Evolutionary conservation across 2,329 filamentous ascomycete species (phyloP).

Genomic region (Verticillium alfalfae): DNA sequence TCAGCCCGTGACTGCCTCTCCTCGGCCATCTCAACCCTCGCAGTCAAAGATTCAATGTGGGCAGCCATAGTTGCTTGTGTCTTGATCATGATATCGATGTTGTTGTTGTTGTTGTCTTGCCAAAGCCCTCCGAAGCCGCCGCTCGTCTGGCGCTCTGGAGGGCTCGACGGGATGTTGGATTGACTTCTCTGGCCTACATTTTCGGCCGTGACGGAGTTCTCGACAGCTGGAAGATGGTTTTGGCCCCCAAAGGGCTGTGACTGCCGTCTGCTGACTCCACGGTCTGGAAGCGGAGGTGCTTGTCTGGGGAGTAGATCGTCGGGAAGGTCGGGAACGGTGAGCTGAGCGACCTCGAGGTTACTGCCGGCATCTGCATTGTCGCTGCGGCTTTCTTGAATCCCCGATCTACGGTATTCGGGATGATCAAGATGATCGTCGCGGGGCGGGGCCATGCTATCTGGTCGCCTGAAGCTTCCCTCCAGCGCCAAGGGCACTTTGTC

Average conservation of each 20-base stretch:
- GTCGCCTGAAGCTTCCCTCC: neutral
- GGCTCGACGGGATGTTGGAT: neutral
- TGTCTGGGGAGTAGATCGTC: neutral
- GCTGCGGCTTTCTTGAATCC: neutral
- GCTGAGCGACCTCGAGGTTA: neutral
- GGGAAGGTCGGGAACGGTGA: neutral
- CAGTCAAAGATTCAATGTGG: neutral
- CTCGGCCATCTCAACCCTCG: neutral
- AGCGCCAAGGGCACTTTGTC: neutral
- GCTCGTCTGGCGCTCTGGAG: neutral
- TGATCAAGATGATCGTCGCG: neutral
- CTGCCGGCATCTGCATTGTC: neutral
- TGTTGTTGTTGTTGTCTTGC: neutral
- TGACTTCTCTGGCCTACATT: no score
- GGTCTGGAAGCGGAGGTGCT: neutral
- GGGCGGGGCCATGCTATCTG: neutral
- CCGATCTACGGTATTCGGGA: neutral
- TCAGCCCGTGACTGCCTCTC: neutral
- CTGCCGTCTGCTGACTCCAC: neutral
- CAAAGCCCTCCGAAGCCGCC: neutral
- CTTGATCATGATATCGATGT: conserved; percentile 17
- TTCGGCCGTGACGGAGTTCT: no score
- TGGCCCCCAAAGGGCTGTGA: neutral
- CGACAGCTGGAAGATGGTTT: no score
- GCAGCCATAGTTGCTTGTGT: neutral